Conservation (phyloP, 2,329 filamentous ascomycete species). For the Paramyrothecium sp. region DNA sequence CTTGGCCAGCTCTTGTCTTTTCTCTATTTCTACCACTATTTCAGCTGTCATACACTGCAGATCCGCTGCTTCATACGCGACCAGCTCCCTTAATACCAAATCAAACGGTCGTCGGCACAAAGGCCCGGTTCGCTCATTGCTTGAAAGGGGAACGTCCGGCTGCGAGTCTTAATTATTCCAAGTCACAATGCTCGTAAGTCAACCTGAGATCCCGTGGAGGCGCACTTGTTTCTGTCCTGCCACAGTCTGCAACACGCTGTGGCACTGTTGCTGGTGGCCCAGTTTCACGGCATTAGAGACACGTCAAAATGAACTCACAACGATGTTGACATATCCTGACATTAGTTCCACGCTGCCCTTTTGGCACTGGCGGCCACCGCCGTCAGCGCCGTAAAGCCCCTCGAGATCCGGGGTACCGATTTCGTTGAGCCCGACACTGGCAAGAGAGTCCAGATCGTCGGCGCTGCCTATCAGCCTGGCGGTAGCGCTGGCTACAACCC, state of each 20-base stretch:
- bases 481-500: slow-evolving; percentile 63
- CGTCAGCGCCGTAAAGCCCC: slow-evolving; percentile 54
- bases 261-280: not conserved
- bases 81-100: too few species aligned
- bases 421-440: slow-evolving; percentile 60
- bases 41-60: not conserved
- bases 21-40: not conserved
- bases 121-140: too few species aligned
- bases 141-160: too few species aligned
- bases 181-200: not conserved
- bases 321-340: slow-evolving; percentile 10
- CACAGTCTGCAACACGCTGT: too few species aligned
- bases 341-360: slow-evolving; percentile 41
- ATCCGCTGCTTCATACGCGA: too few species aligned
- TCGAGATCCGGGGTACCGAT: slow-evolving; percentile 55
- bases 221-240: too few species aligned
- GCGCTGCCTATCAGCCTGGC: slow-evolving; percentile 68
- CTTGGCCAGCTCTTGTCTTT: not conserved
- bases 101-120: too few species aligned
- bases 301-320: not conserved
- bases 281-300: not conserved
- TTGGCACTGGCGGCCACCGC: slow-evolving; percentile 52
- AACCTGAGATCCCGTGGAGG: not conserved
- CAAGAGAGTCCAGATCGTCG: slow-evolving; percentile 63
- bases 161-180: too few species aligned